A percentile compares a stretch with the other conserved stretches of the same genome.
These are phyloP conservation scores for Trichoderma sp. DNA, from an alignment of 2,329 filamentous ascomycete genomes.

Conservation along the genomic window DNA sequence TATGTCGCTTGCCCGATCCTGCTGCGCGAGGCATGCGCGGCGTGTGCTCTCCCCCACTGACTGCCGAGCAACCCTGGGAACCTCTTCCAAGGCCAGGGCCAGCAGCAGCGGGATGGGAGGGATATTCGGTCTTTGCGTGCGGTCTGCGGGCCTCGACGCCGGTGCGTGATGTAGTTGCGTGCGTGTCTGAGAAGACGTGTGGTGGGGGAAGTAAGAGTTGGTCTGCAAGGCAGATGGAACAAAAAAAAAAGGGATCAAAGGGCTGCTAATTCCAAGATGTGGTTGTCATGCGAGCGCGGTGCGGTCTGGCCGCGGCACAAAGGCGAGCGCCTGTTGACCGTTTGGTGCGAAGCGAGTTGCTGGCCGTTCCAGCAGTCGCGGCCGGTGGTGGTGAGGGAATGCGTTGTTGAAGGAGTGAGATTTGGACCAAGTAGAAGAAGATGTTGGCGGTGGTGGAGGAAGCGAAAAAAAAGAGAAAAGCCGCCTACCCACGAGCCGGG, in stretches of 20 bases:
- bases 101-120: conserved; percentile 37
- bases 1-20: conserved; percentile 62
- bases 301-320: not conserved
- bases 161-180: not conserved
- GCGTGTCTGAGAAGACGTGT: not conserved
- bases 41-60: conserved; percentile 39
- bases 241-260: conserved; percentile 8
- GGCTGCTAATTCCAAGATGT: not conserved
- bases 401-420: conserved; percentile 24
- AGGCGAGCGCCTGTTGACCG: not conserved
- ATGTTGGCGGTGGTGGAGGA: conserved; percentile 16
- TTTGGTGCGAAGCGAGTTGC: not conserved
- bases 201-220: conserved; percentile 27
- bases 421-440: conserved; percentile 24
- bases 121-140: conserved; percentile 22
- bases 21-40: conserved; percentile 64
- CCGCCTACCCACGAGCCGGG: conserved; percentile 25
- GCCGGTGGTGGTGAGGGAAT: conserved; percentile 1
- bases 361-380: not conserved
- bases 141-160: conserved; percentile 21
- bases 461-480: conserved; percentile 22
- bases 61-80: conserved; percentile 39
- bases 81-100: conserved; percentile 40
- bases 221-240: not conserved
- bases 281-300: not conserved